Base-by-base conservation (phyloP, 257 asterid genomes). In the Primulina huaijiensis region DNA sequence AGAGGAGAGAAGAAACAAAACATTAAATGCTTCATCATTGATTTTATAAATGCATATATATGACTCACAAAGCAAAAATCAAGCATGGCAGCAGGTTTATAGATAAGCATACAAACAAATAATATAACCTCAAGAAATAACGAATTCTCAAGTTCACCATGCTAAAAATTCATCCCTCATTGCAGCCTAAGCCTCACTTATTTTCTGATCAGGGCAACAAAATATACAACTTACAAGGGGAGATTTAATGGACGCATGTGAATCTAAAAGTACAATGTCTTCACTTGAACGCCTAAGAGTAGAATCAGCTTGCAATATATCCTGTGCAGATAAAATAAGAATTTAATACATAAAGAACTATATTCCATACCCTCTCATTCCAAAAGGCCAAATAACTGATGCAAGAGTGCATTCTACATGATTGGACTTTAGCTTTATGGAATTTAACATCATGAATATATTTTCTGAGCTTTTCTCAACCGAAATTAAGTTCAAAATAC, bases 231-330 rank as follows among this genome's bases (percentile, higher is more conserved):
- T 89, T 78, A 90, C 99, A 74, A 93, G 90, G 68, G 96, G 92
- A 34, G 96, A 84, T 72, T 80, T 90, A 68, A 93, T 87, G 70
- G 88, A 74, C 68, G 97, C 85, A 84, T 50, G 80, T 27, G 96
- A 82, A 78, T 87, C 90, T 60, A 89, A 71, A 64, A 82, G 82
- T 67, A 83, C 86, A 85, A 85, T 70, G 16, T 93, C 99, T 76
- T 85, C 97, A 75, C 57, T 60, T 38, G 89, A 73, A 67, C 96
- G 92, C 74, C 82, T 77, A 72, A 87, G 83, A 33, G 99, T 89
- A 82, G 85, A 75, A 85, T 91, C 96, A 46, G 87, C 85, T 59
- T 75, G 77, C 77, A 89, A 74, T 73, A 94, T 78, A 77, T 87
- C 91, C 99, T 90, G 90, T 77, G 74, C 17, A 77, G 33, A 82